Percentiles rank a stretch among this genome's conserved stretches.
Evolutionary conservation across 2,329 filamentous ascomycete species (phyloP).

Genomic region (Cladobotryum protrusum): DNA sequence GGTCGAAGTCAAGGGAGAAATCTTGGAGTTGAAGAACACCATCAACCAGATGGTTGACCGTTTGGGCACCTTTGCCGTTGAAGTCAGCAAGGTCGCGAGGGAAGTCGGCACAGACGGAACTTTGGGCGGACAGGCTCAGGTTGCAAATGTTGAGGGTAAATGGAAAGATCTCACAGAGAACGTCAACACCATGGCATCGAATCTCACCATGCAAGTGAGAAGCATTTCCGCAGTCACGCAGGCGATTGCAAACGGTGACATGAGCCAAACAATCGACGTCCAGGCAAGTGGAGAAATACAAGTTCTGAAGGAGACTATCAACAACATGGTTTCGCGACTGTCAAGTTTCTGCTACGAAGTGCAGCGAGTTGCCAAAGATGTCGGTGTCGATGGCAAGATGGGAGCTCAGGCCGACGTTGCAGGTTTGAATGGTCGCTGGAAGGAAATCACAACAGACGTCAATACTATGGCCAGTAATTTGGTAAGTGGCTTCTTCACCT

Average conservation of each 20-base stretch:
- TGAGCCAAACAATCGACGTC: constrained; percentile 93
- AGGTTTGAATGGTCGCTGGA: constrained; percentile 90
- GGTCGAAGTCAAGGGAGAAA: constrained; percentile 89
- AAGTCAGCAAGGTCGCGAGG: constrained; percentile 90
- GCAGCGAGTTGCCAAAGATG: constrained; percentile 90
- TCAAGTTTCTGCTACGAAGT: constrained; percentile 96
- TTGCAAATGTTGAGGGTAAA: constrained; percentile 93
- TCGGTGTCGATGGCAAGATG: constrained; percentile 97
- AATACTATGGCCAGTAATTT: constrained; percentile 80
- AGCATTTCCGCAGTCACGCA: constrained; percentile 92
- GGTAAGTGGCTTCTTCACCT: constrained; percentile 30
- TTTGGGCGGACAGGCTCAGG: constrained; percentile 85
- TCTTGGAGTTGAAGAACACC: constrained; percentile 89
- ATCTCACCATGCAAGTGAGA: constrained; percentile 69
- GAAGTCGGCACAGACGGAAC: constrained; percentile 96
- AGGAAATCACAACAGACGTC: constrained; percentile 94
- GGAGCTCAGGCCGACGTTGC: constrained; percentile 93
- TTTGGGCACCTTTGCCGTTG: constrained; percentile 88
- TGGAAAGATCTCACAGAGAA: constrained; percentile 96
- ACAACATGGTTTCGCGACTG: constrained; percentile 95
- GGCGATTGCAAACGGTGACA: constrained; percentile 90
- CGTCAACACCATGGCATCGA: constrained; percentile 70
- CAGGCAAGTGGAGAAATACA: constrained; percentile 93
- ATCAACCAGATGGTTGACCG: constrained; percentile 99
- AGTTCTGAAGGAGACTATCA: constrained; percentile 91